A percentile compares a stretch with the other conserved stretches of the same genome.
phyloP scores from a whole-genome alignment of 129 eudicot genomes.

The Flaveria robusta region DNA sequence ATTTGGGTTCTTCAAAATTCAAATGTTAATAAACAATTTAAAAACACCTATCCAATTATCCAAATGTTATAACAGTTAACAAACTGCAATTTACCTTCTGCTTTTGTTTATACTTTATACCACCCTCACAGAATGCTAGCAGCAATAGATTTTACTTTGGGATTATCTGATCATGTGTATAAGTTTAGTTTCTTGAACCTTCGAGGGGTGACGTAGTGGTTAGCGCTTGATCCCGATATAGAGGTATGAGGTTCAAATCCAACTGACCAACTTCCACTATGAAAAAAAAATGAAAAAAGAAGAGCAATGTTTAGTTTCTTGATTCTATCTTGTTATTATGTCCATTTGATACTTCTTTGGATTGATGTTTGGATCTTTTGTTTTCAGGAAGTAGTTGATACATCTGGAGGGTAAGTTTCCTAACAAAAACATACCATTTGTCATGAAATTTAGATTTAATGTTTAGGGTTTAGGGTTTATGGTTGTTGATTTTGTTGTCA shows the following conservation, averaged over 20 bases:
- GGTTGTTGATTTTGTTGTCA: conserved; percentile 34
- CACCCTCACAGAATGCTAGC: not conserved
- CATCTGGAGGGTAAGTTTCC: conserved; percentile 86
- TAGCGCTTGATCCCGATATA: too few relatives aligned
- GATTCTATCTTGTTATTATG: not conserved
- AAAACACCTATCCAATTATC: not conserved
- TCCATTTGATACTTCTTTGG: not conserved
- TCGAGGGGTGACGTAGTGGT: too few relatives aligned
- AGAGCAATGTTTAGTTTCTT: not conserved
- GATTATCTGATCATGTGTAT: not conserved
- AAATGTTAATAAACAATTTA: not conserved
- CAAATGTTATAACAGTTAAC: not conserved
- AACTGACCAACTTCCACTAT: too few relatives aligned
- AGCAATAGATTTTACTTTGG: not conserved
- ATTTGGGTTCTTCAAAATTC: not conserved
- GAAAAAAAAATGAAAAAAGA: too few relatives aligned
- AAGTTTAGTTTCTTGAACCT: not conserved
- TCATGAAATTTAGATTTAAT: not conserved
- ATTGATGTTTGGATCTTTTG: conserved; percentile 8
- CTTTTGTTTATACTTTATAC: not conserved
- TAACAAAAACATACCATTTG: not conserved
- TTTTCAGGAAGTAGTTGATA: conserved; percentile 83
- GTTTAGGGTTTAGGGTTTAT: not conserved
- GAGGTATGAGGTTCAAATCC: too few relatives aligned
- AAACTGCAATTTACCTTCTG: not conserved